Base-by-base conservation (phyloP, 306 rosid genomes). In the Sesbania bispinosa region DNA sequence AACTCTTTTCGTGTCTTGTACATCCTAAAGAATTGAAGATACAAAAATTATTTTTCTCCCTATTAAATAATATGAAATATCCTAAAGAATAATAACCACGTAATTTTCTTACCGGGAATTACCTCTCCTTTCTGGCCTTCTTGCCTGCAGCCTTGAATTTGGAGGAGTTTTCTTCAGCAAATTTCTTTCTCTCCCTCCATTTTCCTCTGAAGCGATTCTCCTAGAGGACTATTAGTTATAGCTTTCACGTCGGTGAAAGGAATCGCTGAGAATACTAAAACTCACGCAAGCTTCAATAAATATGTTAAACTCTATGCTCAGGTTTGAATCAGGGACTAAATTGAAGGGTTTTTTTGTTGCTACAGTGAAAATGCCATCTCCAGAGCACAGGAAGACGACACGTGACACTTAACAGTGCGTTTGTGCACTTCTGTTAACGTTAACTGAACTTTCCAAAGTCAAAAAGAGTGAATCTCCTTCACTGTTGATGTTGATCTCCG, bases 241-340 rank as follows among this genome's bases (percentile, higher is more conserved):
- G 86, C 90, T 83, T 93, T 90, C 30, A 90, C 98, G 11, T 88
- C 92, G 20, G 90, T 87, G 85, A 93, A 93, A 20, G 98, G 98
- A 77, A 93, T 67, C 27, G 96, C 98, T 16, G 98, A 93, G 85
- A 93, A 85, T 14, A 88, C 53, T 61, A 93, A 42, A 69, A 93
- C 96, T 76, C 98, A 97, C 0, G 88, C 94, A 57, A 90, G 97
- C 98, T 90, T 65, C 50, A 77, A 62, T 8, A 1, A 8, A 13
- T 38, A 24, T n/a, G n/a, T n/a, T n/a, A n/a, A n/a, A n/a, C n/a
- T n/a, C n/a, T n/a, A n/a, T n/a, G n/a, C n/a, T n/a, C n/a, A n/a
- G n/a, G n/a, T n/a, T n/a, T n/a, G n/a, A n/a, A n/a, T n/a, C n/a
- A n/a, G n/a, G n/a, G n/a, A n/a, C n/a, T n/a, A n/a, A n/a, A n/a